Base-by-base conservation (phyloP, 768 basidiomycete genomes). In the Suillus bovinus region DNA sequence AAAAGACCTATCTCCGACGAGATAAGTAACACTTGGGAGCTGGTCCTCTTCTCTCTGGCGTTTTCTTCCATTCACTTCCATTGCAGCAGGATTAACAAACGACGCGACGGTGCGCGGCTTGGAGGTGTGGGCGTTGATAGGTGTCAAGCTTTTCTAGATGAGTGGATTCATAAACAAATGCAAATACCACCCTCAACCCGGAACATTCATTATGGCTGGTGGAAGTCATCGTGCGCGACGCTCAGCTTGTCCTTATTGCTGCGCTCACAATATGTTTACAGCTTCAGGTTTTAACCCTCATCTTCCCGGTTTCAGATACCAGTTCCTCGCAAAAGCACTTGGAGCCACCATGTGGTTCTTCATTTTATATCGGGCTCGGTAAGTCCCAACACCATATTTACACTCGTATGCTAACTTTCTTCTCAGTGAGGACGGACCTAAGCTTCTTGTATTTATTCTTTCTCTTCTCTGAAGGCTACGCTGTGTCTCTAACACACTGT, bases 331-430 rank as follows among this genome's bases (percentile, higher is more conserved):
- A 31, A 95, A 94, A 77, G 87, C 86, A 63, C 80, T 97, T 50
- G 95, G 95, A 55, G 95, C 94, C 38, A 85, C 87, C 29, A 96
- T 97, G 95, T 97, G 95, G 95, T 96, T 96, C 86, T 97, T 95
- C 81, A 94, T 97, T 73, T 96, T 97, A 81, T 97, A 96, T 78
- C 88, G 95, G 61, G 90, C 91, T 66, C 82, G 94, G 95, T 96
- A 70, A 71, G 90, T 81, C 53, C 29, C n/a, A 52, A 33, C 39
- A 33, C 54, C 47, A 36, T 24, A 52, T 46, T 17, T 39, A 22
- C 54, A 61, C 52, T 14, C 61, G 55, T 33, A 55, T 29, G 2
- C 24, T 57, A n/a, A 9, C 52, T 63, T n/a, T 55, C 20, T 58
- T 33, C 66, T 41, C 68, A 92, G 91, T 68, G 83, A 92, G 80